Evolutionary conservation across 129 eudicot species (phyloP).

Genomic region (Saussurea involucrata): DNA sequence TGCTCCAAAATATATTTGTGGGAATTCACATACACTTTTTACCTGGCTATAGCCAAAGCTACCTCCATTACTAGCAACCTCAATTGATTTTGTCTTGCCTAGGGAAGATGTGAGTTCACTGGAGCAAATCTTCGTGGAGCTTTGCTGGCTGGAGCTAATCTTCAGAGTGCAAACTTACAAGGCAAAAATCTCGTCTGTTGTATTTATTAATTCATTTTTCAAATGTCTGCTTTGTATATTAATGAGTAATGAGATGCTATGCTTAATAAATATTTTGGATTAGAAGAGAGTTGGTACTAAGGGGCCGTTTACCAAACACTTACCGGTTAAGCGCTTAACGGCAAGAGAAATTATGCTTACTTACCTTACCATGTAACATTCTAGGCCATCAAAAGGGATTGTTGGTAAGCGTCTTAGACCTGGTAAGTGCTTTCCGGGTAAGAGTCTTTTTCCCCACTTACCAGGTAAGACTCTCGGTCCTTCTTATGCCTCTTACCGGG

Average conservation of each 20-base stretch:
- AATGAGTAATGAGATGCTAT: background rate
- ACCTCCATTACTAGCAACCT: constrained; percentile 26
- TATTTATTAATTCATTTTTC: background rate
- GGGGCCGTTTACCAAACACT: no score
- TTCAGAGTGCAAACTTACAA: constrained; percentile 97
- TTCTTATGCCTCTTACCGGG: no score
- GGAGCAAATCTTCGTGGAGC: constrained; percentile 99
- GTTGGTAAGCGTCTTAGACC: no score
- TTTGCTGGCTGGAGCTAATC: constrained; percentile 90
- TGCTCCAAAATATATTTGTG: background rate
- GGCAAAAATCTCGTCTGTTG: constrained; percentile 30
- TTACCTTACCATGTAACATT: no score
- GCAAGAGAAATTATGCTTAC: no score
- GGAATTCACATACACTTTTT: background rate
- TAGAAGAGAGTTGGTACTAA: background rate
- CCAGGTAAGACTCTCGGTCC: no score
- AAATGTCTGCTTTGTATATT: background rate
- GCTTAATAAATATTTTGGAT: background rate
- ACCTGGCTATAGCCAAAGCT: constrained; percentile 1
- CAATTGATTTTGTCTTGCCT: constrained; percentile 52
- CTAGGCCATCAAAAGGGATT: no score
- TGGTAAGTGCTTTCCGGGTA: no score
- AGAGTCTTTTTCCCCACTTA: no score
- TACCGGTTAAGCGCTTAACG: no score
- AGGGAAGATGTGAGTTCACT: constrained; percentile 94